Evolutionary conservation across 345 rosid genomes (phyloP), one percentile per base, ranked within the genome.

Genomic region (Carallia pectinifolia): DNA sequence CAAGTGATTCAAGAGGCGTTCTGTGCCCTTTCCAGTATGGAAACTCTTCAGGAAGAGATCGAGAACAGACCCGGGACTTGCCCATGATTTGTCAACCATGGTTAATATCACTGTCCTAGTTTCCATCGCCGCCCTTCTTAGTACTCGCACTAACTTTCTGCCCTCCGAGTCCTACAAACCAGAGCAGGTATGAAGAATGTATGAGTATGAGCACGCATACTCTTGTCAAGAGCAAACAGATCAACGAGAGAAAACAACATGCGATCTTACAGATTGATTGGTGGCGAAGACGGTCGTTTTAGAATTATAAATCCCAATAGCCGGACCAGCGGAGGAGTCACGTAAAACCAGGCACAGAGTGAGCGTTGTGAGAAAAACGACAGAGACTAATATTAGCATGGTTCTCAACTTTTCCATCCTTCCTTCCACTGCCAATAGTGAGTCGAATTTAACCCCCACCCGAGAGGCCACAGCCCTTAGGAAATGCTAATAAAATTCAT

Each of bases 91-190:
- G 18, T 81, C 81, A 19, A 86, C 74, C 27, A 81, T 68, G 1
- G 86, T 85, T 55, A 88, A 31, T 72, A 88, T 81, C 36, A 86
- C 84, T 18, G 76, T 66, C 50, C 79, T 76, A 13, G 71, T 77
- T 1, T 73, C 40, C 80, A 55, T 81, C 44, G 81, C 27, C 76
- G 79, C 64, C 77, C 64, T 61, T 74, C 69, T 75, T 38, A 85
- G 62, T n/a, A 81, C 61, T 61, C 61, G 66, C 47, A 17, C 34
- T 69, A 87, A 65, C 58, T 53, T 17, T 44, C 60, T 63, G 55
- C 33, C 63, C 34, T 58, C 66, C 4, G 74, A 53, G 5, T 54
- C 68, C 82, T 80, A 30, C 34, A 16, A 36, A 56, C 55, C 64
- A 63, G 66, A 31, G 10, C 10, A 71, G 18, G 6, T 52, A 52